Base-by-base conservation (phyloP, 2,329 filamentous ascomycete species). In the Aspergillus candidus region DNA sequence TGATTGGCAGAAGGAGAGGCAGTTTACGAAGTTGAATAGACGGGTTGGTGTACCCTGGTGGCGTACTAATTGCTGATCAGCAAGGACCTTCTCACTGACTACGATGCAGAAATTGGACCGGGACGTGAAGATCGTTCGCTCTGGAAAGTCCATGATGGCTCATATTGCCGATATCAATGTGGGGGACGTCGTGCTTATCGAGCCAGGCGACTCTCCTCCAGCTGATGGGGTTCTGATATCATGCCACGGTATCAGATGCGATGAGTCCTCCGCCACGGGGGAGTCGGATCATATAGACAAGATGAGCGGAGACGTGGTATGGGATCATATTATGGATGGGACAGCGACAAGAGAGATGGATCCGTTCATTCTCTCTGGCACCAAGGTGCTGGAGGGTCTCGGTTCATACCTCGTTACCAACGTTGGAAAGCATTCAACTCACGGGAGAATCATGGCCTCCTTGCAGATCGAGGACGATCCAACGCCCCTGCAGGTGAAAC, bases 1-100 rank as follows among this genome's bases (percentile, higher is more conserved):
- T 51, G 85, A 89, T 58, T 88, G 80, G 75, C 84, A 88, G 56
- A 88, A 88, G 63, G 84, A 88, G 59, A 75, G 81, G 37, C 83
- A 86, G 57, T 88, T 88, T 58, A 80, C 84, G 27, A 86, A 86
- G 62, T 69, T 88, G 47, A 88, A 88, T 65, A 79, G 78, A 78
- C 78, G 1, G 74, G 77, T 55, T 82, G 59, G 76, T 86, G 32
- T 82, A 78, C 1, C 76, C 86, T 18, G 10, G 22, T 10, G 22
- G 7, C 6, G n/a, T 32, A 12, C 4, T 15, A 32, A 15, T 15
- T 15, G 15, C 15, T 15, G 15, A 15, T 15, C 15, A 15, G 15
- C 15, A 15, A 15, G 15, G 15, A n/a, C 7, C 10, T 17, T 11
- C 14, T 8, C 4, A 14, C 17, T 50, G 13, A 50, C 12, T 6